Conservation (phyloP, 2,329 filamentous ascomycete genomes). For the Aspergillus oerlinghausenensis region DNA sequence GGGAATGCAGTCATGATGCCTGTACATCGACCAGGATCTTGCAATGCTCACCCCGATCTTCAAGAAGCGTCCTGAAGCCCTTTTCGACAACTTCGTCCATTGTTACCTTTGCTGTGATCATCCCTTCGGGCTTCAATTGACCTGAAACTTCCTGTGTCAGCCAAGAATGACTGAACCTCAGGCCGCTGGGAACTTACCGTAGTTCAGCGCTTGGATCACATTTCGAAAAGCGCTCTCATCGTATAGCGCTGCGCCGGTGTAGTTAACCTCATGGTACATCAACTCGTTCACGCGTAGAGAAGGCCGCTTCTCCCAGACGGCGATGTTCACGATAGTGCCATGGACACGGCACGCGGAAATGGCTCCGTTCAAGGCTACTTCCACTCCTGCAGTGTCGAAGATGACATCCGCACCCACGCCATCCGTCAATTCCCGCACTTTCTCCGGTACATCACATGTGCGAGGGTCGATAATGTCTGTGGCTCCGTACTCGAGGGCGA, state of each 20-base stretch:
- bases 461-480: constrained; percentile 51
- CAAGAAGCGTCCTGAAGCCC: constrained; percentile 53
- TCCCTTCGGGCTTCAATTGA: constrained; percentile 48
- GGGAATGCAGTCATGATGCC: not conserved
- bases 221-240: constrained; percentile 52
- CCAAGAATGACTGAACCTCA: not conserved
- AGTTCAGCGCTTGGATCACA: constrained; percentile 51
- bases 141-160: constrained; percentile 27
- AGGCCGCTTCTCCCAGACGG: constrained; percentile 57
- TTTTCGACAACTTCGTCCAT: constrained; percentile 54
- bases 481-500: constrained; percentile 53
- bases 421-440: constrained; percentile 45
- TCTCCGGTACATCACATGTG: constrained; percentile 43
- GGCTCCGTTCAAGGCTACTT: constrained; percentile 44
- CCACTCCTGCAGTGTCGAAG: constrained; percentile 60
- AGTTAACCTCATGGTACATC: constrained; percentile 51
- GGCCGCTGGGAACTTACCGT: constrained; percentile 9
- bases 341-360: constrained; percentile 48
- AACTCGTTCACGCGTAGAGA: constrained; percentile 52
- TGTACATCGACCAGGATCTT: constrained; percentile 48
- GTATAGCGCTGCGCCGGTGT: constrained; percentile 47
- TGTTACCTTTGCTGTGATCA: constrained; percentile 58
- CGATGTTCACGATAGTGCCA: constrained; percentile 60
- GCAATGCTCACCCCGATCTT: constrained; percentile 58
- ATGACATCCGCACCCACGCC: constrained; percentile 52